These are phyloP conservation scores for Gonapodya prolifera DNA, from an alignment of 192 early-diverging fungal species.

Conservation along the genomic window DNA sequence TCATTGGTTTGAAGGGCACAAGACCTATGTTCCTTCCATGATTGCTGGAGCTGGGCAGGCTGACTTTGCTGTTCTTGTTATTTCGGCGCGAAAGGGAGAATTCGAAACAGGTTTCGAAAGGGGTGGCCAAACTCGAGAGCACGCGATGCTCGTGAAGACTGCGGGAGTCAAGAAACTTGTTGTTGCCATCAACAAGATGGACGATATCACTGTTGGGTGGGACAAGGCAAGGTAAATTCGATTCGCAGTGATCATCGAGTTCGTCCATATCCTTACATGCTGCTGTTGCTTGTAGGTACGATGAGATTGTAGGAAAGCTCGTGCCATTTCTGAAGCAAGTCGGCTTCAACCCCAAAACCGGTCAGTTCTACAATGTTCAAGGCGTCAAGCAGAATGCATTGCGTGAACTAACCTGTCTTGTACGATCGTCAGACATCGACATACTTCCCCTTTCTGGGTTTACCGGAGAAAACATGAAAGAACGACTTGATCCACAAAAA, in stretches of 20 bases:
- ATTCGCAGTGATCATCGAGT: not conserved
- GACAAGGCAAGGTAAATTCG: slow-evolving; percentile 52
- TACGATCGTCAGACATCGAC: slow-evolving; percentile 47
- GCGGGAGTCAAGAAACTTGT: slow-evolving; percentile 89
- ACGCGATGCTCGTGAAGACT: slow-evolving; percentile 92
- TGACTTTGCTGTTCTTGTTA: slow-evolving; percentile 86
- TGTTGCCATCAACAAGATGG: slow-evolving; percentile 99
- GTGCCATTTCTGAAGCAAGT: slow-evolving; percentile 79
- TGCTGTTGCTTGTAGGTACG: slow-evolving; percentile 38
- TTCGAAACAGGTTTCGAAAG: slow-evolving; percentile 99
- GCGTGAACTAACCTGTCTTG: not conserved
- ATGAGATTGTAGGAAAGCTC: slow-evolving; percentile 76
- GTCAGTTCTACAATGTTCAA: slow-evolving; percentile 19
- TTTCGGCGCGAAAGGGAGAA: slow-evolving; percentile 96
- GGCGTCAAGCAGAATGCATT: not conserved
- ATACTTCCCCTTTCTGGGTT: slow-evolving; percentile 92
- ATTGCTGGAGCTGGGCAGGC: slow-evolving; percentile 93
- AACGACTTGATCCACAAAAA: slow-evolving; percentile 40
- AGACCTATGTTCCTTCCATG: slow-evolving; percentile 97
- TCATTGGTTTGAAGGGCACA: slow-evolving; percentile 46
- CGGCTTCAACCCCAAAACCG: slow-evolving; percentile 79
- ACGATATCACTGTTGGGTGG: slow-evolving; percentile 93
- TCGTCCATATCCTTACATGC: not conserved
- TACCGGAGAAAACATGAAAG: slow-evolving; percentile 95
- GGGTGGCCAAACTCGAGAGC: slow-evolving; percentile 97